Conservation (phyloP, 2,329 filamentous ascomycete species). For the Paramyrothecium roridum region DNA sequence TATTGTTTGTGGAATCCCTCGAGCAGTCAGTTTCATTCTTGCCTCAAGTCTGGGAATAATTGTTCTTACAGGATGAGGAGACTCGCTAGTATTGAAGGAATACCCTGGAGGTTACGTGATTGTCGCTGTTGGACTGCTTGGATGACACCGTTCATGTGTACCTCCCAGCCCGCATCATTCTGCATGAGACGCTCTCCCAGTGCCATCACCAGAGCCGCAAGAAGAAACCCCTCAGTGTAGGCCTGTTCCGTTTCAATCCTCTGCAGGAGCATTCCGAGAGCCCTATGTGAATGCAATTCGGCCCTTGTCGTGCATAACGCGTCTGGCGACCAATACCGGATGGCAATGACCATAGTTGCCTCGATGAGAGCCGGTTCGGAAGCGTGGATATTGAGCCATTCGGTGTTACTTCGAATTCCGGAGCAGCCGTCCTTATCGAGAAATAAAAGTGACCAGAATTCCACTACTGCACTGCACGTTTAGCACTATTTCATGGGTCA, state of each 20-base stretch:
- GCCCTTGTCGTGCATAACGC: neutral
- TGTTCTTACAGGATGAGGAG: neutral
- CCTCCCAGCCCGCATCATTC: conserved; percentile 4
- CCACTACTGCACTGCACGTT: neutral
- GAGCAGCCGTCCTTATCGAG: neutral
- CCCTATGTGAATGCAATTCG: neutral
- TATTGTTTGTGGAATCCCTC: neutral
- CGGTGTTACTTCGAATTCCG: neutral
- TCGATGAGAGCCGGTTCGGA: conserved; percentile 5
- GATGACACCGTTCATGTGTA: conserved; percentile 4
- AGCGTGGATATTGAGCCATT: conserved; percentile 2
- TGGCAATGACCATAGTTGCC: conserved; percentile 2
- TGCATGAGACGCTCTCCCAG: conserved; percentile 2
- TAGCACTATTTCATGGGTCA: neutral
- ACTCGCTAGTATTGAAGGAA: neutral
- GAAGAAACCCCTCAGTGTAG: conserved; percentile 3
- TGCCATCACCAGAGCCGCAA: conserved; percentile 2
- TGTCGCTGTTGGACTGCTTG: neutral
- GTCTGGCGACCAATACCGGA: conserved; percentile 3
- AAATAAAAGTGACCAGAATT: neutral
- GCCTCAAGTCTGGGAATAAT: no score
- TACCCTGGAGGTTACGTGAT: neutral
- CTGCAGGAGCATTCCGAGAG: neutral
- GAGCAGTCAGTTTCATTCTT: neutral
- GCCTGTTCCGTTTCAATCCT: neutral